phyloP scores from a whole-genome alignment of 352 stramenopile genomes.

The Globisporangium takayamanum region DNA sequence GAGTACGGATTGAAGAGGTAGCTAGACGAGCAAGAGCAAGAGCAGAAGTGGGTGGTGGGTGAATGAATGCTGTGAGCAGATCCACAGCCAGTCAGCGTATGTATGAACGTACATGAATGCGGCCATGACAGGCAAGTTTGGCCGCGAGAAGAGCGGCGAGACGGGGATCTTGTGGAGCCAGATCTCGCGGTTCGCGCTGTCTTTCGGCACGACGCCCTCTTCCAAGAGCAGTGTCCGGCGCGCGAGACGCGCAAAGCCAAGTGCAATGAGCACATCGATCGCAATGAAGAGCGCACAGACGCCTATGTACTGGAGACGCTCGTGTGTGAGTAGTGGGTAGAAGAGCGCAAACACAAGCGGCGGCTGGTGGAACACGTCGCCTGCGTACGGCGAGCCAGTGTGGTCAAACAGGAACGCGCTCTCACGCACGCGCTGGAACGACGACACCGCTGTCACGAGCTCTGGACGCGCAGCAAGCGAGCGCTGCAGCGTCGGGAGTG shows the following conservation, averaged over 20 bases:
- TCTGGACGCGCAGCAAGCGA: conserved; percentile 51
- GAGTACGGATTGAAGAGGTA: conserved; percentile 79
- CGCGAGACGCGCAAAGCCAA: conserved; percentile 55
- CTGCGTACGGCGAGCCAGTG: conserved; percentile 53
- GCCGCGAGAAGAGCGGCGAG: conserved; percentile 51
- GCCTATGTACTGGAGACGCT: conserved; percentile 20
- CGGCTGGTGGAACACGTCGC: conserved; percentile 80
- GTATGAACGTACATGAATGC: conserved; percentile 37
- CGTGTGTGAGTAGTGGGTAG: conserved; percentile 25
- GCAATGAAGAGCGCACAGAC: conserved; percentile 37
- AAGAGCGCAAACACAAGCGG: conserved; percentile 68
- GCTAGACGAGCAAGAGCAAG: conserved; percentile 10
- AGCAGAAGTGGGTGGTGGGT: no score
- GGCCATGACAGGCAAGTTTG: conserved; percentile 36
- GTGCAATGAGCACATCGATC: conserved; percentile 49
- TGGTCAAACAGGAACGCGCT: conserved; percentile 43
- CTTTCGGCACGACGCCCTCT: conserved; percentile 32
- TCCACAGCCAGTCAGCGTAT: background rate
- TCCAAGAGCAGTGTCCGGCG: conserved; percentile 32
- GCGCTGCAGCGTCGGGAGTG: conserved; percentile 23
- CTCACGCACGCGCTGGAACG: conserved; percentile 54
- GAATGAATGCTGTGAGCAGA: no score
- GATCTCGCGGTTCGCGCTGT: conserved; percentile 39
- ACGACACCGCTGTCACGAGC: conserved; percentile 57
- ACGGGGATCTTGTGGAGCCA: conserved; percentile 68